Evolutionary conservation across 2,329 filamentous ascomycete species (phyloP).

Genomic region (Xylariaceae sp.): DNA sequence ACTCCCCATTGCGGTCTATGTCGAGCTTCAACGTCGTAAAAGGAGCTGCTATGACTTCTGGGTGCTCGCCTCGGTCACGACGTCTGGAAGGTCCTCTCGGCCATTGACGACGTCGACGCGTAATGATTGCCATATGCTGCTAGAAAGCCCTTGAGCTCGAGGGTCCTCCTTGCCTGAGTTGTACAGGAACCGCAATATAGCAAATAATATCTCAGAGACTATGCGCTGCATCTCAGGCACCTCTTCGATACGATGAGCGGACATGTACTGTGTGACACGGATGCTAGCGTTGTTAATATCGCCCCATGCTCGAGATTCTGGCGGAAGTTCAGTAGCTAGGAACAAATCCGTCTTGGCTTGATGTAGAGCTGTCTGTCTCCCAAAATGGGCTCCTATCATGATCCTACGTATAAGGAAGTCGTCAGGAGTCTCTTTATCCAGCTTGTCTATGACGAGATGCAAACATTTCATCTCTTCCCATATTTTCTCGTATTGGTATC

Average conservation of each 20-base stretch:
- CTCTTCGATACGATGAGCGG: background rate
- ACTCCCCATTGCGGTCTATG: background rate
- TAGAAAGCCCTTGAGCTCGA: background rate
- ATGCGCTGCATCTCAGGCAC: slow-evolving; percentile 1
- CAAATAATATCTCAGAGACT: slow-evolving; percentile 1
- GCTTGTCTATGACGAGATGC: background rate
- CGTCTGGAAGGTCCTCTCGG: slow-evolving; percentile 3
- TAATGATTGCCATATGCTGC: slow-evolving; percentile 6
- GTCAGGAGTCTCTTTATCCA: slow-evolving; percentile 2
- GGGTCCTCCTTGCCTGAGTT: background rate
- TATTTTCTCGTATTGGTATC: background rate
- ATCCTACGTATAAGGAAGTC: background rate
- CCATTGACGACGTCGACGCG: background rate
- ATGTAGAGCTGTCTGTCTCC: background rate
- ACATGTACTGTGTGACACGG: background rate
- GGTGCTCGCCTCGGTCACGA: slow-evolving; percentile 1
- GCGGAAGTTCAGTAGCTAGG: background rate
- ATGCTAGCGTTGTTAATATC: background rate
- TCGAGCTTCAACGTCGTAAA: slow-evolving; percentile 1
- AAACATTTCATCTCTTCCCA: slow-evolving; percentile 5
- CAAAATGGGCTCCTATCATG: background rate
- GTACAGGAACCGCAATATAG: background rate
- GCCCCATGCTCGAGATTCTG: background rate
- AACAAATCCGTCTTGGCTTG: slow-evolving; percentile 1
- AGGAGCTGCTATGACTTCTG: background rate